Percentiles rank a stretch among this genome's conserved stretches.
Evolutionary conservation across 306 rosid genomes (phyloP).

Genomic region (Citrullus amarus): DNA sequence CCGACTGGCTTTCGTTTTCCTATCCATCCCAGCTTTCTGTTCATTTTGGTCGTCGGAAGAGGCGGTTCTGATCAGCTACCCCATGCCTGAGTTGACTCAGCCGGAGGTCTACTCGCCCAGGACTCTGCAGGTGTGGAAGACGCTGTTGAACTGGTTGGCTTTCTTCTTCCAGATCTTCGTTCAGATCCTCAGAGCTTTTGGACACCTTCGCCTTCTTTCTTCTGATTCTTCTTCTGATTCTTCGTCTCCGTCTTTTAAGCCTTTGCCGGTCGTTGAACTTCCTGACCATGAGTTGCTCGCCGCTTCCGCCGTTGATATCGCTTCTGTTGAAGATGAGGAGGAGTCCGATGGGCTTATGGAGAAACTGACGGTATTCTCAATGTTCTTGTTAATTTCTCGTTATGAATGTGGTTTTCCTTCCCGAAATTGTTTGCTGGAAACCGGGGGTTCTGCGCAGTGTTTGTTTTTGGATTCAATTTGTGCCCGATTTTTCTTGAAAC

Average conservation of each 20-base stretch:
- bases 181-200: constrained; percentile 67
- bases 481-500: not conserved
- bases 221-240: constrained; percentile 43
- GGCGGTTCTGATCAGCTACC: not conserved
- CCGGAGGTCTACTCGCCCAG: constrained; percentile 56
- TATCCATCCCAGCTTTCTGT: not conserved
- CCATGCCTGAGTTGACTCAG: constrained; percentile 93
- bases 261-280: constrained; percentile 67
- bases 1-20: not conserved
- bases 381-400: not conserved
- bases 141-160: constrained; percentile 65
- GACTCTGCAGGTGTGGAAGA: constrained; percentile 65
- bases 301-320: constrained; percentile 42
- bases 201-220: constrained; percentile 73
- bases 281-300: constrained; percentile 33
- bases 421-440: not conserved
- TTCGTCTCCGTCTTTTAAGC: constrained; percentile 47
- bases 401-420: not conserved
- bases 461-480: not conserved
- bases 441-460: not conserved
- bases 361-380: constrained; percentile 50
- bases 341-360: constrained; percentile 17
- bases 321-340: constrained; percentile 20
- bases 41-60: not conserved
- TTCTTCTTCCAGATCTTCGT: constrained; percentile 87